Conservation (phyloP, 306 rosid genomes). For the Gynostemma pentaphyllum region DNA sequence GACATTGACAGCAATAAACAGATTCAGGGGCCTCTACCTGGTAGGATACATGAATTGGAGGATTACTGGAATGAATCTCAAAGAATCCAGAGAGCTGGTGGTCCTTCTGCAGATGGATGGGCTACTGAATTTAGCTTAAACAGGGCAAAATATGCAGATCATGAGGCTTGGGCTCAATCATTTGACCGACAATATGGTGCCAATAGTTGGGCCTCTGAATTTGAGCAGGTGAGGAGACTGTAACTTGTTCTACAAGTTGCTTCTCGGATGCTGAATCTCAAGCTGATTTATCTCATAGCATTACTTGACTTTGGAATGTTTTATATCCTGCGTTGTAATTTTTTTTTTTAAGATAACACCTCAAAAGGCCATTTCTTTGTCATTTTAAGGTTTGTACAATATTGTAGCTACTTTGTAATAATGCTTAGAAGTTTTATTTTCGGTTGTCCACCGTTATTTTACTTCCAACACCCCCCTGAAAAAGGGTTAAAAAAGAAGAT, state of each 20-base stretch:
- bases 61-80: slow-evolving; percentile 96
- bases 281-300: not conserved
- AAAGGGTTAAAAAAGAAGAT: not conserved
- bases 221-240: slow-evolving; percentile 55
- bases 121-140: slow-evolving; percentile 60
- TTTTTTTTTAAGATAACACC: too few species aligned
- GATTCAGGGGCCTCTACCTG: slow-evolving; percentile 48
- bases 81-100: slow-evolving; percentile 42
- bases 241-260: slow-evolving; percentile 1
- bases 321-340: too few species aligned
- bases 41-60: slow-evolving; percentile 65
- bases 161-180: slow-evolving; percentile 69
- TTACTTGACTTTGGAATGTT: not conserved
- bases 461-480: not conserved
- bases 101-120: slow-evolving; percentile 67
- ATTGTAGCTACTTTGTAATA: not conserved
- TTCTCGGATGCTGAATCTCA: not conserved
- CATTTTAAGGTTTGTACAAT: not conserved
- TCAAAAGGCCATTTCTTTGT: not conserved
- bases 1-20: slow-evolving; percentile 59
- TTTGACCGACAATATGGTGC: slow-evolving; percentile 81
- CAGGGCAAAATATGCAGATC: slow-evolving; percentile 47
- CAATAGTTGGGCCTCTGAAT: slow-evolving; percentile 93
- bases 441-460: not conserved
- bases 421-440: not conserved